phyloP scores from a whole-genome alignment of 75 land plant species.

The Cryptomeria japonica region DNA sequence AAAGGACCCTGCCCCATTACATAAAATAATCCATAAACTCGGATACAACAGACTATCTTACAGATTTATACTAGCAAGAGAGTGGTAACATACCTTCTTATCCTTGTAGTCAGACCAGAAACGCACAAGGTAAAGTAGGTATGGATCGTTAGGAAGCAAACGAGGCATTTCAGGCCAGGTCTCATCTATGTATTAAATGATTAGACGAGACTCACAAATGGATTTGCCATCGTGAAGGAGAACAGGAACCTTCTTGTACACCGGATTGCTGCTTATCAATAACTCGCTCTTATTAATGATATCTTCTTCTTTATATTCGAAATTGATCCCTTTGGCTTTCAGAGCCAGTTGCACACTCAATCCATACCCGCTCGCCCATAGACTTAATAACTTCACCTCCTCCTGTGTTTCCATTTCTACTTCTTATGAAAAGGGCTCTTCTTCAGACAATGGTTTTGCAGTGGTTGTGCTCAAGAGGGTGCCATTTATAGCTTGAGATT shows the following conservation, averaged over 20 bases:
- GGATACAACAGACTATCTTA: too few relatives aligned
- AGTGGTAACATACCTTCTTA: not conserved
- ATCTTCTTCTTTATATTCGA: slow-evolving; percentile 37
- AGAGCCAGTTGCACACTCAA: not conserved
- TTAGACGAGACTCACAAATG: slow-evolving; percentile 30
- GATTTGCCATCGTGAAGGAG: slow-evolving; percentile 2
- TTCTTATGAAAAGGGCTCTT: too few relatives aligned
- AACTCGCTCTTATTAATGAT: slow-evolving; percentile 39
- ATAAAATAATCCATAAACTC: too few relatives aligned
- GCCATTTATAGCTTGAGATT: too few relatives aligned
- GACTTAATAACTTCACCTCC: not conserved
- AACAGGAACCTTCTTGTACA: slow-evolving; percentile 46
- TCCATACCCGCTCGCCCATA: not conserved
- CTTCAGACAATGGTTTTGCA: too few relatives aligned
- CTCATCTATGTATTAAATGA: slow-evolving; percentile 42
- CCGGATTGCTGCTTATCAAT: slow-evolving; percentile 43
- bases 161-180: slow-evolving; percentile 22
- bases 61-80: too few relatives aligned
- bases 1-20: too few relatives aligned
- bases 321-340: not conserved
- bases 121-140: slow-evolving; percentile 38
- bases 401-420: not conserved
- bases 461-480: too few relatives aligned
- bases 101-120: slow-evolving; percentile 6
- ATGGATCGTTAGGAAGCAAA: slow-evolving; percentile 45